These are phyloP conservation scores for Rhodosorus marinus DNA, from an alignment of 23 red algal genomes.

Conservation along the genomic window DNA sequence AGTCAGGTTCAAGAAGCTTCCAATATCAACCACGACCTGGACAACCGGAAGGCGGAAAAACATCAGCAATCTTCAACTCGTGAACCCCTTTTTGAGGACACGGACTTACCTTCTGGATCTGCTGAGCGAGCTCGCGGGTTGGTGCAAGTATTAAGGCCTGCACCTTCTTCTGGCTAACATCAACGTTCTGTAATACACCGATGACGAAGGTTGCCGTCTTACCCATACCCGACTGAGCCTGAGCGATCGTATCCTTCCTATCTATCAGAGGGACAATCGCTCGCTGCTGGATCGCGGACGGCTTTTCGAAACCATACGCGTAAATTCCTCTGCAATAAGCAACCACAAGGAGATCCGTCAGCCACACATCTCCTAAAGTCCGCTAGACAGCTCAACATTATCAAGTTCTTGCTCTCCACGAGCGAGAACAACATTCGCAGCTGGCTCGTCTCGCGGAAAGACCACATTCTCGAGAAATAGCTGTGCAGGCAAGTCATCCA, in stretches of 20 bases:
- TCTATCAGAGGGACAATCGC: slow-evolving; percentile 91
- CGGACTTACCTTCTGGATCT: slow-evolving; percentile 98
- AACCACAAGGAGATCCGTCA: neutral
- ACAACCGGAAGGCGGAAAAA: neutral
- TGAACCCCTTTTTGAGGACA: too few species aligned
- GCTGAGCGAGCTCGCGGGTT: slow-evolving; percentile 95
- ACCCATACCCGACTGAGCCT: slow-evolving; percentile 97
- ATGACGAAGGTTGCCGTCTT: slow-evolving; percentile 96
- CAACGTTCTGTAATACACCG: slow-evolving; percentile 95
- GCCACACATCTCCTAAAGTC: neutral
- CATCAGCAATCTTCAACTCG: too few species aligned
- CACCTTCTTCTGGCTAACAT: slow-evolving; percentile 75
- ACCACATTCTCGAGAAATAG: too few species aligned
- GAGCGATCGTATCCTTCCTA: slow-evolving; percentile 86
- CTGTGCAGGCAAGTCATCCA: too few species aligned
- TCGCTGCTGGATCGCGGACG: slow-evolving; percentile 89
- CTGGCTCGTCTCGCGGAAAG: too few species aligned
- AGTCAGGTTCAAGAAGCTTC: slow-evolving; percentile 80
- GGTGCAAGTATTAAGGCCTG: slow-evolving; percentile 93
- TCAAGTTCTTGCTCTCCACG: too few species aligned
- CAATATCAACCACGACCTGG: slow-evolving; percentile 56
- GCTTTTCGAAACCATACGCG: slow-evolving; percentile 99
- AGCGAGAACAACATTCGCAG: too few species aligned
- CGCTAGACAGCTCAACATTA: too few species aligned
- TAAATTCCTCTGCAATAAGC: slow-evolving; percentile 29